These are phyloP conservation scores for Picea glauca DNA, from an alignment of 75 land plant species.

Conservation along the genomic window DNA sequence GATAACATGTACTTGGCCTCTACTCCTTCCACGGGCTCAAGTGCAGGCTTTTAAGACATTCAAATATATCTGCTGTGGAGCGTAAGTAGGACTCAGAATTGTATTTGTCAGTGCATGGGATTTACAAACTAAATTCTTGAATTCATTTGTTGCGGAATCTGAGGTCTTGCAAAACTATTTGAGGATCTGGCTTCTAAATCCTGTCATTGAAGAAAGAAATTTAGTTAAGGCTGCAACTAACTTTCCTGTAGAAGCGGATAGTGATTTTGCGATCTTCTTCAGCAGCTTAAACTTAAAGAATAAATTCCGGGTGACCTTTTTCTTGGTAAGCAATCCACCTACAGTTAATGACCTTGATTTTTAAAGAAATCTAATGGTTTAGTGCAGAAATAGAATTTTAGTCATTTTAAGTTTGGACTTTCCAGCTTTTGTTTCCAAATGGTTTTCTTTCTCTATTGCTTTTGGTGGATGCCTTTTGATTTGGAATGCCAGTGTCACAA, in stretches of 20 bases:
- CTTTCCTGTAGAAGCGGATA: not conserved
- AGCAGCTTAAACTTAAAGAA: not conserved
- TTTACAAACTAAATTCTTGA: not conserved
- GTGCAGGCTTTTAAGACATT: constrained; percentile 12
- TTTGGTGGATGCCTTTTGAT: not conserved
- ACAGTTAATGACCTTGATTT: not conserved
- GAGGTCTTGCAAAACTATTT: not conserved
- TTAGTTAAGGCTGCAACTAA: not conserved
- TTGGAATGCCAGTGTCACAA: not conserved
- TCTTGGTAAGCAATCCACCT: not conserved
- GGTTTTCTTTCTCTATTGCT: not conserved
- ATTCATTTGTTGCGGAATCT: not conserved
- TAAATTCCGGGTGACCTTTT: not conserved
- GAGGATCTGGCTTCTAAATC: not conserved
- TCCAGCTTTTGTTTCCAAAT: not conserved
- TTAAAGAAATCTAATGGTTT: not conserved
- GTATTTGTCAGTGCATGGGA: constrained; percentile 4
- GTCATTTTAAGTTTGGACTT: not conserved
- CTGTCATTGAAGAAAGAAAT: constrained; percentile 3
- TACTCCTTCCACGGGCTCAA: constrained; percentile 1
- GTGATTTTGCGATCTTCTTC: not conserved
- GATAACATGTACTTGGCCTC: constrained; percentile 12
- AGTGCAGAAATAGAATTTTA: not conserved
- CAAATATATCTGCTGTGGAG: constrained; percentile 4
- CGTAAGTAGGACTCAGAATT: constrained; percentile 8